Evolutionary conservation across 306 rosid genomes (phyloP), one percentile per base, ranked within the genome.

Genomic region (Cucurbita ficifolia): DNA sequence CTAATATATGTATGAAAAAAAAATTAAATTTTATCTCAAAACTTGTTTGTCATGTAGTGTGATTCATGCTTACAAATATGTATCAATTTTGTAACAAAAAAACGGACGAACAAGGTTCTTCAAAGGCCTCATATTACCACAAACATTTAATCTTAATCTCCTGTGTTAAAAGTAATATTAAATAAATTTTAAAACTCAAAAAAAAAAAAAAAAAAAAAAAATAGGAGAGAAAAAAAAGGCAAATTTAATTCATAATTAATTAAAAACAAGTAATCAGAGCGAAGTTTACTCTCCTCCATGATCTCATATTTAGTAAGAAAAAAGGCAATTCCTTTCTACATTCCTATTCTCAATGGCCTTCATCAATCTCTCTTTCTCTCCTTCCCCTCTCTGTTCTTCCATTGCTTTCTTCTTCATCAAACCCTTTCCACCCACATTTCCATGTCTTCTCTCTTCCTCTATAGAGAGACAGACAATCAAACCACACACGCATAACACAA

Each of bases 201-300:
- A 36, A 35, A 55, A 35, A 0, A 38, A 38, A 2, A 3, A 6
- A 43, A 17, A 14, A 62, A 62, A 38, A 39, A 63, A 39, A 10
- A 10, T 9, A 42, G 51, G 71, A 42, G n/a, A 42, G 53, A 6
- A n/a, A 19, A 52, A 52, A 42, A 39, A 65, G 36, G 19, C 21
- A 52, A 65, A 18, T 65, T 42, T 67, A 5, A 18, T 40, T 17
- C 1, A 6, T 16, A 29, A 29, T 29, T 29, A 29, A 29, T 36
- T 8, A 18, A 65, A 43, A 69, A 85, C 88, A 78, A 68, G 72
- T 75, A 83, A 81, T 52, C 77, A 56, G 67, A 77, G 83, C 96
- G 96, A 86, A 76, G 53, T 83, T 93, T 87, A 79, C 96, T 88
- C 98, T 83, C 89, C 82, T 85, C 98, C 98, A 88, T 87, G 78